Evolutionary conservation across 163 green algal species (phyloP), one percentile per base, ranked within the genome.

Genomic region (Chlorella variabilis): DNA sequence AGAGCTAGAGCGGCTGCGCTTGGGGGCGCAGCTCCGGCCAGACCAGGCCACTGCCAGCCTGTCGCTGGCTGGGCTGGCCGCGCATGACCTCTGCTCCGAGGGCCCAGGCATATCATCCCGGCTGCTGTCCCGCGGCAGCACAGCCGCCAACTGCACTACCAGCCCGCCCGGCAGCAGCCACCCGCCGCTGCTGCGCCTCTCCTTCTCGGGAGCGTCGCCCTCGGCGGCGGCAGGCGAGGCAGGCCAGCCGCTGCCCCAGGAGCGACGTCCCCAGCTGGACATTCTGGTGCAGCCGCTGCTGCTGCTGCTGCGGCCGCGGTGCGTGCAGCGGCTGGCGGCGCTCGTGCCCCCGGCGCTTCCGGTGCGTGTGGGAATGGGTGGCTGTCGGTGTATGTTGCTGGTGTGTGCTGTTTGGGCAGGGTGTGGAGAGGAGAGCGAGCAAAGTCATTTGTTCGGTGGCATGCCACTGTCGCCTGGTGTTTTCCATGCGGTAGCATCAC

Each of bases 221-320:
- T 54, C 21, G 15, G 15, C 54, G 2, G 38, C 68, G 11, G 82
- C 83, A 13, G 82, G 66, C 8, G 81, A 91, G n/a, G 76, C 76
- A 20, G 42, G 42, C 36, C 13, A n/a, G 36, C 36, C 31, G 27
- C 25, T n/a, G 45, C 29, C 45, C 7, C 31, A 29, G n/a, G 51
- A 29, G 39, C 58, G 27, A 54, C 84, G 5, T 82, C 63, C 33
- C 74, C 91, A 34, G 82, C 54, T 85, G 41, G 80, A 85, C 48
- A 51, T 77, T 2, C 21, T 85, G 42, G 80, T 85, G 31, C 80
- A 85, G 80, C 80, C 80, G 51, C 71, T 85, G 63, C 71, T 34
- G 39, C 33, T 85, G 65, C 80, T 18, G 0, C 11, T 31, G 42
- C 54, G 51, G 21, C 42, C 80, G 13, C n/a, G 36, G 4, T 83